Base-by-base conservation (phyloP, 2,329 filamentous ascomycete genomes). In the Sclerotinia minor region DNA sequence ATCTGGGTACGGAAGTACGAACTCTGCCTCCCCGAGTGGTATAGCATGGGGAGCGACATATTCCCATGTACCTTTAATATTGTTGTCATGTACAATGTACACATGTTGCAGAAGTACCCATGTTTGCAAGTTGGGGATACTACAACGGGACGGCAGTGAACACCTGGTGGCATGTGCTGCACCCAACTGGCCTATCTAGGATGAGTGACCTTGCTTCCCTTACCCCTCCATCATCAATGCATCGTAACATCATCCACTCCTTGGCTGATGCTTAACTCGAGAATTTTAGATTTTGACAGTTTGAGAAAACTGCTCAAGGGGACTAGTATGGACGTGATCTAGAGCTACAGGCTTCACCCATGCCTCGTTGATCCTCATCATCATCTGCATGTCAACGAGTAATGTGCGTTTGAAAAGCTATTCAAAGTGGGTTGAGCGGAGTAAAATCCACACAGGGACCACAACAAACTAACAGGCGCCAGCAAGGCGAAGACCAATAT, bases 1-100 rank as follows among this genome's bases (percentile, higher is more conserved):
- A 74, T 73, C 70, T 72, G 71, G 72, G 71, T 71, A 67, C 74
- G 74, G 74, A 75, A 72, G 73, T 70, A 74, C 41, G 59, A 71
- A 29, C 45, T 59, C 59, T 55, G 67, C 73, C 45, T 74, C 74
- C 73, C 74, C 72, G 69, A 73, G 71, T 72, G 68, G 68, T 38
- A 64, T 59, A 66, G 68, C 67, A 71, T 67, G 70, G 69, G 65
- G 67, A 70, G 44, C 13, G 35, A 67, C 55, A 67, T 52, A 26
- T 35, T 61, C 7, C 45, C 55, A 54, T 53, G 55, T 67, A 53
- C 24, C 55, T 61, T 32, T 21, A 35, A 50, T 50, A n/a, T 26
- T 32, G 59, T 50, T 63, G 45, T 67, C 69, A 71, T 70, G 72
- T 70, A 70, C 47, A 49, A 38, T 53, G 64, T 73, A 69, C 70